Conservation (phyloP, 768 basidiomycete species). For the Hydnomerulius pinastri region DNA sequence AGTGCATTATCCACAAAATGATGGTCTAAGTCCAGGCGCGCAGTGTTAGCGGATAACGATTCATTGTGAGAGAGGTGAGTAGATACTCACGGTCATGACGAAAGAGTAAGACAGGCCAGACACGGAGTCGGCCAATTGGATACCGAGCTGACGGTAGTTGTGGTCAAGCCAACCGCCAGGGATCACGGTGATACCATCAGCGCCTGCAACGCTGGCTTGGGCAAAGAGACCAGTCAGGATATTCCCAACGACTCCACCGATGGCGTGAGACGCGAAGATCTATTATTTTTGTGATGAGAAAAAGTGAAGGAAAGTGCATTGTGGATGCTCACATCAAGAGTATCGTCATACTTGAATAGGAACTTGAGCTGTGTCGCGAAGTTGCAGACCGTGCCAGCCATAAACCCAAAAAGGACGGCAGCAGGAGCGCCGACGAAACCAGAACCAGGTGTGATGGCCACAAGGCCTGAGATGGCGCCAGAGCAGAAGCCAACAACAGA, state of each 20-base stretch:
- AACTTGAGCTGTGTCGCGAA: slow-evolving; percentile 97
- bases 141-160: slow-evolving; percentile 79
- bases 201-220: slow-evolving; percentile 72
- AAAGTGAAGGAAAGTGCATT: not conserved
- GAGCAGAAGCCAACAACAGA: slow-evolving; percentile 94
- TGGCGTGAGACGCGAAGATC: slow-evolving; percentile 86
- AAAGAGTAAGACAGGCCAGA: slow-evolving; percentile 72
- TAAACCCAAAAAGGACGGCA: slow-evolving; percentile 80
- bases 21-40: slow-evolving; percentile 48
- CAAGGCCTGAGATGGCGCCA: slow-evolving; percentile 88
- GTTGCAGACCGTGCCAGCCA: slow-evolving; percentile 85
- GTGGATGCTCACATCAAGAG: slow-evolving; percentile 62
- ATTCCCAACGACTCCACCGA: slow-evolving; percentile 82
- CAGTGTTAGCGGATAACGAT: not conserved
- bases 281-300: slow-evolving; percentile 27
- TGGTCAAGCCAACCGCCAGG: slow-evolving; percentile 88
- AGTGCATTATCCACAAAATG: slow-evolving; percentile 89
- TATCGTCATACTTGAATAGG: slow-evolving; percentile 71
- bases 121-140: slow-evolving; percentile 77
- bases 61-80: not conserved
- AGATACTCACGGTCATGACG: slow-evolving; percentile 63
- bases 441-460: slow-evolving; percentile 86
- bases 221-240: slow-evolving; percentile 89
- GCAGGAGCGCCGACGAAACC: slow-evolving; percentile 85
- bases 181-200: slow-evolving; percentile 70